Evolutionary conservation across 2,329 filamentous ascomycete species (phyloP).

Genomic region (Aspergillus niger): DNA sequence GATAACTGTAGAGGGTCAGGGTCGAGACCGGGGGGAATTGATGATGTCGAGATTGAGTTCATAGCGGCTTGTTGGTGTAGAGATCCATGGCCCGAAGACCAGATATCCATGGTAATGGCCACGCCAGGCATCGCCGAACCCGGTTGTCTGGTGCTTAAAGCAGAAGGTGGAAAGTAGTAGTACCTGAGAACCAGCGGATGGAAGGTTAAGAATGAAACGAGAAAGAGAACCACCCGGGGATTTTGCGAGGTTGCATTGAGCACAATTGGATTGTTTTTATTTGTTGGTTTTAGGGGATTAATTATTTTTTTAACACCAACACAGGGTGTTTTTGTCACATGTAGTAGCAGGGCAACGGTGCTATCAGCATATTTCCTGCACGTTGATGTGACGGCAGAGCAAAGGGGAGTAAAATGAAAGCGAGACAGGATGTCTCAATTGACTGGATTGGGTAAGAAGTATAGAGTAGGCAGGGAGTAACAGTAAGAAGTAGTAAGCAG

Average conservation of each 20-base stretch:
- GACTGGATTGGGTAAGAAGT: background rate
- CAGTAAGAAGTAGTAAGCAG: background rate
- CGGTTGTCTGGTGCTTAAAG: background rate
- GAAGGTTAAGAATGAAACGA: background rate
- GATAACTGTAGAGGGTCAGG: constrained; percentile 11
- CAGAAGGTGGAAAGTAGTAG: background rate
- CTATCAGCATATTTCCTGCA: constrained; percentile 3
- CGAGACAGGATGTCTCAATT: constrained; percentile 3
- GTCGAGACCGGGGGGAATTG: constrained; percentile 1
- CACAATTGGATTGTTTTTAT: constrained; percentile 1
- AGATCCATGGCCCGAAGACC: constrained; percentile 9
- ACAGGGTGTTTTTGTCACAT: background rate
- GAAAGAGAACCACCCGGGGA: background rate
- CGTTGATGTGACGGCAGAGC: background rate
- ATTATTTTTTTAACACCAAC: background rate
- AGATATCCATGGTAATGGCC: constrained; percentile 13
- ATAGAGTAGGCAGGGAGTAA: background rate
- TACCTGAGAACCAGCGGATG: background rate
- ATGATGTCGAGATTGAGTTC: constrained; percentile 7
- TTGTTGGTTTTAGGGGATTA: background rate
- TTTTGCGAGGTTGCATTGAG: background rate
- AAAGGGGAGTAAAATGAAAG: background rate
- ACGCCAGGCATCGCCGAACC: constrained; percentile 2
- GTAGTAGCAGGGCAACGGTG: background rate
- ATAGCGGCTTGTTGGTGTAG: constrained; percentile 7